Evolutionary conservation across 2,329 filamentous ascomycete genomes (phyloP), one percentile per base, ranked within the genome.

Genomic region (Domatiomyces catenatus): DNA sequence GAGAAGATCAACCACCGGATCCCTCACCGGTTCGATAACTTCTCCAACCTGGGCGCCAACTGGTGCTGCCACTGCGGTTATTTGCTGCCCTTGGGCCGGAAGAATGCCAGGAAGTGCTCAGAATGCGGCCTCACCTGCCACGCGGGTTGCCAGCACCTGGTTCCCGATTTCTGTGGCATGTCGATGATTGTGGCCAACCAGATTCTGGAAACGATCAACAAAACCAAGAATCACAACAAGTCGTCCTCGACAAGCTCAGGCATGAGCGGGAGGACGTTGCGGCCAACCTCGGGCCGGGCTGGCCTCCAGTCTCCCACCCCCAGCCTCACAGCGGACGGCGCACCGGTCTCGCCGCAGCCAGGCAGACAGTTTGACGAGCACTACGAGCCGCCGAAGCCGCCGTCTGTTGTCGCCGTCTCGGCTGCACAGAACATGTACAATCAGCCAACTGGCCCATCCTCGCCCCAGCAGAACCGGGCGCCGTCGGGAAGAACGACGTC

Each of bases 1-100:
- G 92, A 95, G 70, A 98, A 96, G 75, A 93, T 98, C 78, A 98
- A 98, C 66, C 92, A 98, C 66, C 86, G 92, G 57, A 98, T 98
- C 64, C 92, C 92, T 7, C 92, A 98, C 76, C 83, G 92, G 49
- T 98, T 96, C 74, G 82, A 90, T 62, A 81, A 84, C n/a, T 98
- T 93, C 66, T 88, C 88, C 57, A 98, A 98, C 63, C 86, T 98
- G 70, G 92, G 89, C 15, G 92, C 92, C 60, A 98, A 96, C 65
- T 98, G 92, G 92, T 98, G 92, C 70, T 98, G 92, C 64, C 92
- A 98, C 68, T 98, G 92, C 66, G 92, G 92, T 61, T 96, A 95
- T 64, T 84, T 98, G 59, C 71, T 98, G 48, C 89, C 92, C 0
- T 84, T 98, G 64, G 92, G 92, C 53, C 87, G 89, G 66, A 95